Conservation (phyloP, 2,329 filamentous ascomycete species). For the Aspergillus fischeri region DNA sequence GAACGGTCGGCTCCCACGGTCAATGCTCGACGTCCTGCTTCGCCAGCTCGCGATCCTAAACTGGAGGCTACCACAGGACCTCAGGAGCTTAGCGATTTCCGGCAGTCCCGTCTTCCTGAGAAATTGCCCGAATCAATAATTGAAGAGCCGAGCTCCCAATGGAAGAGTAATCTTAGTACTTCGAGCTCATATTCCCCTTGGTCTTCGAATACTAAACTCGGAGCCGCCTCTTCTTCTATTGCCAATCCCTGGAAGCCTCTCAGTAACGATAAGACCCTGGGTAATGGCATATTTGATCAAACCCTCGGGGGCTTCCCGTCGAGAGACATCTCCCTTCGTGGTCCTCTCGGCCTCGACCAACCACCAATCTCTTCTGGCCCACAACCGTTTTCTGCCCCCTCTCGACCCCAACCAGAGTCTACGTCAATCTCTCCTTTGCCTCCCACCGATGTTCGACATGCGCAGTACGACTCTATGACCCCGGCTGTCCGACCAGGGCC, state of each 20-base stretch:
- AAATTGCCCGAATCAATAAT: constrained; percentile 22
- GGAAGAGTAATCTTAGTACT: constrained; percentile 36
- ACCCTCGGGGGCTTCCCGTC: constrained; percentile 47
- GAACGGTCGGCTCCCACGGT: constrained; percentile 28
- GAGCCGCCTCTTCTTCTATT: constrained; percentile 29
- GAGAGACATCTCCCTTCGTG: constrained; percentile 40
- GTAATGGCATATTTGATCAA: constrained; percentile 61
- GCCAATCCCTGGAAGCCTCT: constrained; percentile 58
- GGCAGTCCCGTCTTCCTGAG: constrained; percentile 14
- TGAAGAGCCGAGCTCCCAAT: constrained; percentile 34
- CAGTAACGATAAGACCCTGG: constrained; percentile 53
- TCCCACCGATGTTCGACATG: constrained; percentile 37
- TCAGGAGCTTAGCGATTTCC: constrained; percentile 20
- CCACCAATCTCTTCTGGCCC: constrained; percentile 30
- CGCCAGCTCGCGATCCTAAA: constrained; percentile 29
- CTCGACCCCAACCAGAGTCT: constrained; percentile 31
- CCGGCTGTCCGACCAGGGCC: constrained; percentile 42
- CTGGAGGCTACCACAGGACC: constrained; percentile 28
- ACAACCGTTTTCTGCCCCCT: constrained; percentile 28
- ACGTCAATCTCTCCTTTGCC: constrained; percentile 32
- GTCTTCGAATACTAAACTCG: constrained; percentile 34
- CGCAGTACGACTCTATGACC: constrained; percentile 36
- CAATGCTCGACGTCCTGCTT: constrained; percentile 27
- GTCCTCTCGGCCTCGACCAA: constrained; percentile 38
- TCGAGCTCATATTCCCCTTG: constrained; percentile 36